phyloP scores from a whole-genome alignment of 2,329 filamentous ascomycete genomes.

The Salinomyces thailandicus region DNA sequence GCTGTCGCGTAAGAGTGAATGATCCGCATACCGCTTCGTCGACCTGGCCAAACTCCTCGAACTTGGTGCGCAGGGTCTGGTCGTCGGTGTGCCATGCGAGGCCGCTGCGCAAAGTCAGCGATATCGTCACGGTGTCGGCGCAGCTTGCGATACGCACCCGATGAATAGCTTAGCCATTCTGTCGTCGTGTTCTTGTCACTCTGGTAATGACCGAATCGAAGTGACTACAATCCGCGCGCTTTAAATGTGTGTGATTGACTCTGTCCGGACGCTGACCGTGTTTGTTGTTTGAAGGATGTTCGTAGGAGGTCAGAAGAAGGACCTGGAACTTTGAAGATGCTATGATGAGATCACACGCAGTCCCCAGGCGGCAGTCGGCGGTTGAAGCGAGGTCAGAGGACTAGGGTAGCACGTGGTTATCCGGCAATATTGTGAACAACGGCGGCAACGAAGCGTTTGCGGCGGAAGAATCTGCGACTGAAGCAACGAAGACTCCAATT shows the following conservation, averaged over 20 bases:
- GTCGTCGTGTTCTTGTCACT: slow-evolving; percentile 10
- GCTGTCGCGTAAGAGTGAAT: neutral
- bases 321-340: no score
- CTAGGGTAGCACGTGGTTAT: slow-evolving; percentile 1
- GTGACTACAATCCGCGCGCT: neutral
- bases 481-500: no score
- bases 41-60: slow-evolving; percentile 80
- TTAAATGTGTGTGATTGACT: neutral
- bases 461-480: no score
- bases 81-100: slow-evolving; percentile 98
- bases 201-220: slow-evolving; percentile 24
- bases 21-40: slow-evolving; percentile 74
- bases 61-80: slow-evolving; percentile 73
- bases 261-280: slow-evolving; percentile 1
- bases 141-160: slow-evolving; percentile 51
- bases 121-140: slow-evolving; percentile 5
- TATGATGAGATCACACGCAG: slow-evolving; percentile 3
- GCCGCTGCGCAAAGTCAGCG: slow-evolving; percentile 50
- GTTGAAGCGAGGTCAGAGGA: slow-evolving; percentile 2
- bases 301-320: no score
- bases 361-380: neutral
- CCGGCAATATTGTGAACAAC: no score
- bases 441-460: neutral
- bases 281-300: neutral
- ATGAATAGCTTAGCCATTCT: slow-evolving; percentile 91